phyloP scores from a whole-genome alignment of 176 grass and related monocot species.

The Tillandsia fasciculata region DNA sequence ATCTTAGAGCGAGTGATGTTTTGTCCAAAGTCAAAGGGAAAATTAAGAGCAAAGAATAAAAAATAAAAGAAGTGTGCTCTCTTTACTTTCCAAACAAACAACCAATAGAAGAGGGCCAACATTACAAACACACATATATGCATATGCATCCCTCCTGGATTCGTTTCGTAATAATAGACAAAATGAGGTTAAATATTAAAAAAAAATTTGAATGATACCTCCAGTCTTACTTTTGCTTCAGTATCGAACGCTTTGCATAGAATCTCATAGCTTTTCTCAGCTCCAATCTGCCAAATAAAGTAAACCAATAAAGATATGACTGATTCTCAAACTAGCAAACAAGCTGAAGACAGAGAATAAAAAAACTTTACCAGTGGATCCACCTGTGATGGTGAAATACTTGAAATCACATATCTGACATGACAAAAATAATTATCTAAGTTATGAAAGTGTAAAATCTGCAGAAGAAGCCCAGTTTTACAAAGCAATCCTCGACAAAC shows the following conservation, averaged over 20 bases:
- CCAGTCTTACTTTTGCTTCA: slow-evolving; percentile 67
- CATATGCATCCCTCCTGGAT: neutral
- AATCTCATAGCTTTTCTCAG: slow-evolving; percentile 71
- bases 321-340: neutral
- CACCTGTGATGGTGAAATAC: slow-evolving; percentile 63
- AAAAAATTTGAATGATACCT: slow-evolving; percentile 28
- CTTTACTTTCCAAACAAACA: neutral
- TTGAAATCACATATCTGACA: slow-evolving; percentile 69
- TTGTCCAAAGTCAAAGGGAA: too few relatives aligned
- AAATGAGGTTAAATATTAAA: neutral
- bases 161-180: neutral
- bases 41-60: too few relatives aligned
- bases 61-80: too few relatives aligned
- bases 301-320: neutral
- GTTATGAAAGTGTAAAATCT: neutral
- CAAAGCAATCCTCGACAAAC: neutral
- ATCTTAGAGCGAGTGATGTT: too few relatives aligned
- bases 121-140: neutral
- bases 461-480: too few relatives aligned
- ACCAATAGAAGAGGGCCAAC: neutral
- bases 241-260: slow-evolving; percentile 68
- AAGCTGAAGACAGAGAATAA: neutral
- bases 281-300: slow-evolving; percentile 40
- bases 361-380: slow-evolving; percentile 46
- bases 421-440: slow-evolving; percentile 5